Evolutionary conservation across 352 stramenopile genomes (phyloP), one percentile per base, ranked within the genome.

Genomic region (Globisporangium nunn): DNA sequence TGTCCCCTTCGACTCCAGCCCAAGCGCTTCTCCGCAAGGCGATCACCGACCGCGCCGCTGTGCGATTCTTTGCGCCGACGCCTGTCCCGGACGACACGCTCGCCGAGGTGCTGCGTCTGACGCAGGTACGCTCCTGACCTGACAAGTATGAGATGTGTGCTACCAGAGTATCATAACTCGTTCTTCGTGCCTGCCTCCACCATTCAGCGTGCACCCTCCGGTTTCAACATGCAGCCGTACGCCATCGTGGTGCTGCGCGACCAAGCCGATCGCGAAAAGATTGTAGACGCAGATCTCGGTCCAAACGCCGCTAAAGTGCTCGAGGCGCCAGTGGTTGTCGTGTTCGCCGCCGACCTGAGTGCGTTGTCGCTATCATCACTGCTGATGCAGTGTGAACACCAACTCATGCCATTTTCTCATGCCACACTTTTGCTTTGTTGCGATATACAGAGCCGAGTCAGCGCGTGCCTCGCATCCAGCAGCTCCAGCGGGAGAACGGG

Each of bases 171-270:
- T 37, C 4, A 37, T 7, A 37, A 37, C 31, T 37, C 31, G 31
- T 8, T 37, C 31, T 37, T 43, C 58, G 37, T 40, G 10, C 30
- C 33, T 37, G 17, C 30, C 7, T 59, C 15, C 15, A 12, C 12
- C 54, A 37, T 47, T 29, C 51, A 90, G 81, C 70, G 78, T 51
- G 80, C 81, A 5, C 85, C 85, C 0, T 88, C 68, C n/a, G 78
- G 80, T 5, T 92, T 93, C 62, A 95, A 95, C 57, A 80, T 72
- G 45, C 77, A 91, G 61, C 83, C 83, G 40, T 95, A 91, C 52
- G 79, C 83, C 0, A 87, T 78, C n/a, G 72, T 95, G 23, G 41
- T 95, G 30, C 77, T 95, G 37, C 78, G 83, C 40, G 74, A 90
- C 28, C 67, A 78, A 39, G 72, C 66, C 15, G 78, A 92, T 29